A percentile compares a stretch with the other conserved stretches of the same genome.
Evolutionary conservation across 1,139 yeast species (phyloP).

Genomic region (Diutina neorugosa): DNA sequence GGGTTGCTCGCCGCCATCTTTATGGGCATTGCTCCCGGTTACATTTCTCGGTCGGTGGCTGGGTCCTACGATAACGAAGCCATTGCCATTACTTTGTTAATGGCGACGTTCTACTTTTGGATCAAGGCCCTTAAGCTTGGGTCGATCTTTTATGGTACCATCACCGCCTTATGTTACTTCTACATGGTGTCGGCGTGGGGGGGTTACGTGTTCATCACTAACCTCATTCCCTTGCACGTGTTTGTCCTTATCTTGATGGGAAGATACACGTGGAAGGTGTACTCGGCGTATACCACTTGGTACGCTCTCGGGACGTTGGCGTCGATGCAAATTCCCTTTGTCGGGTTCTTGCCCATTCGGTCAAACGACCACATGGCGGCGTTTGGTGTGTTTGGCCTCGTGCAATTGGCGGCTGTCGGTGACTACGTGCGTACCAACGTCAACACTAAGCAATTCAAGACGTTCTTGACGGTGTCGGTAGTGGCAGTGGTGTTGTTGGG

Average conservation of each 20-base stretch:
- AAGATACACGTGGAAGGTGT: constrained; percentile 70
- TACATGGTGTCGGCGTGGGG: constrained; percentile 99
- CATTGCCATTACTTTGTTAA: constrained; percentile 87
- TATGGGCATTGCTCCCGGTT: constrained; percentile 98
- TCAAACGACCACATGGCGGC: constrained; percentile 99
- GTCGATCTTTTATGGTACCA: constrained; percentile 71
- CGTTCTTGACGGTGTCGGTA: constrained; percentile 54
- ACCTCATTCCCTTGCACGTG: constrained; percentile 91
- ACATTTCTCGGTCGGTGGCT: constrained; percentile 95
- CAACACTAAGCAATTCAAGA: constrained; percentile 62
- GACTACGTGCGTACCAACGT: constrained; percentile 68
- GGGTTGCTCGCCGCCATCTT: constrained; percentile 89
- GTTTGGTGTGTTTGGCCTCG: constrained; percentile 88
- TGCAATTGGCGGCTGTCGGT: constrained; percentile 84
- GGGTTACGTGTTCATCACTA: constrained; percentile 97
- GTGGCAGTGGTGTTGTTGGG: constrained; percentile 48
- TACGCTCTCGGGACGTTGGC: constrained; percentile 92
- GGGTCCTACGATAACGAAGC: constrained; percentile 99
- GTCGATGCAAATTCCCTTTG: constrained; percentile 98
- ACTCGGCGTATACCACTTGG: constrained; percentile 94
- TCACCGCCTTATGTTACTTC: constrained; percentile 83
- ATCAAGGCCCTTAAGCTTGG: constrained; percentile 88
- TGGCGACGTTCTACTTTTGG: constrained; percentile 96
- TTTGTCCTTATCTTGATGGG: constrained; percentile 91
- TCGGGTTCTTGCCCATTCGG: constrained; percentile 91